Conservation (phyloP, 805 yeast genomes). For the Nakazawaea anatomiae region DNA sequence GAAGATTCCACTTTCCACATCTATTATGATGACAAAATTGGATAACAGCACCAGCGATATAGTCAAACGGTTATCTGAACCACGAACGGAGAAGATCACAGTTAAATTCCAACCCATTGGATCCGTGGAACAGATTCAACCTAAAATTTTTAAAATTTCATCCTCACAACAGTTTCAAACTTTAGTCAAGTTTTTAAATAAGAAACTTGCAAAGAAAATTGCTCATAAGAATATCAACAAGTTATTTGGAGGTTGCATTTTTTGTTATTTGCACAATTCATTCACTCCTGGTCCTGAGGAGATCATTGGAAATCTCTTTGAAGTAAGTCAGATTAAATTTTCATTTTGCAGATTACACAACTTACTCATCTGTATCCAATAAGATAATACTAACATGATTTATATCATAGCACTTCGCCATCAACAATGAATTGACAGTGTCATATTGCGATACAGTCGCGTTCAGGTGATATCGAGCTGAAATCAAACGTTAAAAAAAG, state of each 20-base stretch:
- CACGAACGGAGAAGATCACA: slow-evolving; percentile 28
- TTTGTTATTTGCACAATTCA: slow-evolving; percentile 40
- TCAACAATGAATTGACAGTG: slow-evolving; percentile 33
- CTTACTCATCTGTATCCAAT: not conserved
- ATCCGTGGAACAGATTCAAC: slow-evolving; percentile 43
- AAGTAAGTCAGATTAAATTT: slow-evolving; percentile 10
- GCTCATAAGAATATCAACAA: slow-evolving; percentile 4
- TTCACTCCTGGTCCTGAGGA: slow-evolving; percentile 42
- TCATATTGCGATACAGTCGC: slow-evolving; percentile 42
- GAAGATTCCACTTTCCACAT: slow-evolving; percentile 24
- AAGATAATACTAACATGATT: not conserved
- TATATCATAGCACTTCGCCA: slow-evolving; percentile 22
- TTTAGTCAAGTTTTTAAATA: slow-evolving; percentile 37
- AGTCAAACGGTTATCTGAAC: slow-evolving; percentile 12
- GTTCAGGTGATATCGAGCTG: slow-evolving; percentile 27
- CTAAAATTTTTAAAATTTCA: slow-evolving; percentile 45
- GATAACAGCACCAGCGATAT: slow-evolving; percentile 18
- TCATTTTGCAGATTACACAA: not conserved
- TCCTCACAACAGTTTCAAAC: slow-evolving; percentile 41
- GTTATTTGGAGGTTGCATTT: slow-evolving; percentile 18
- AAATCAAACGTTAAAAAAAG: too few species aligned
- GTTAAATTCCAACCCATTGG: slow-evolving; percentile 59
- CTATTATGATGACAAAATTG: slow-evolving; percentile 18
- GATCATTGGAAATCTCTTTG: slow-evolving; percentile 29
- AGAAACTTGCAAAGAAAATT: slow-evolving; percentile 24